Conservation (phyloP, 169 alveolate species). For the Plasmodium blacklocki region DNA sequence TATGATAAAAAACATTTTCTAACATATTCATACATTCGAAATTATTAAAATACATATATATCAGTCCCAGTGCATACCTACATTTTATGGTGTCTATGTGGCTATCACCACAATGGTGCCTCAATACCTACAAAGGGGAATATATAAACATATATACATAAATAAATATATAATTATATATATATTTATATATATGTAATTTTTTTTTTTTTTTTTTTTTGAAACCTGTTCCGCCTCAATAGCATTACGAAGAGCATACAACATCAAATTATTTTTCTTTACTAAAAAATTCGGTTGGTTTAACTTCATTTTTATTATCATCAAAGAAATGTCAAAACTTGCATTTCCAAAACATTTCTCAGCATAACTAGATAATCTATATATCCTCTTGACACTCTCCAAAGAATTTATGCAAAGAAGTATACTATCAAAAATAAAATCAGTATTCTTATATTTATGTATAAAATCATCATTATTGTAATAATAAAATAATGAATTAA, state of each 20-base stretch:
- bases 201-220: background rate
- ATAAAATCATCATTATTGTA: slow-evolving; percentile 33
- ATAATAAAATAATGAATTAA: slow-evolving; percentile 40
- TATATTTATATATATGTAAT: background rate
- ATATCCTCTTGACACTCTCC: slow-evolving; percentile 33
- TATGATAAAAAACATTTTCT: slow-evolving; percentile 30
- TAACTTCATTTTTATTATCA: slow-evolving; percentile 25
- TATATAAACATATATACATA: no score
- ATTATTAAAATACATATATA: slow-evolving; percentile 33
- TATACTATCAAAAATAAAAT: slow-evolving; percentile 32
- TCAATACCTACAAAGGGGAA: slow-evolving; percentile 3
- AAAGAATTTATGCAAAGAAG: slow-evolving; percentile 20
- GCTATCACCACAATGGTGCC: slow-evolving; percentile 15
- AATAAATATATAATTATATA: no score
- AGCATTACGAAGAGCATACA: slow-evolving; percentile 31
- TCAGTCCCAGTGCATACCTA: slow-evolving; percentile 16
- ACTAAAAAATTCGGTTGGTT: background rate
- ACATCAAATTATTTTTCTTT: slow-evolving; percentile 7
- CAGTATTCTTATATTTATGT: slow-evolving; percentile 8
- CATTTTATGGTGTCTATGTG: slow-evolving; percentile 29
- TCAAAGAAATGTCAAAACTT: slow-evolving; percentile 22
- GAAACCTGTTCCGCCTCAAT: slow-evolving; percentile 27
- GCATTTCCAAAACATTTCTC: slow-evolving; percentile 9
- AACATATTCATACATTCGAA: slow-evolving; percentile 19
- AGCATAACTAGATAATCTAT: background rate